phyloP scores from a whole-genome alignment of 768 basidiomycete species.

The Podaxis pistillaris region DNA sequence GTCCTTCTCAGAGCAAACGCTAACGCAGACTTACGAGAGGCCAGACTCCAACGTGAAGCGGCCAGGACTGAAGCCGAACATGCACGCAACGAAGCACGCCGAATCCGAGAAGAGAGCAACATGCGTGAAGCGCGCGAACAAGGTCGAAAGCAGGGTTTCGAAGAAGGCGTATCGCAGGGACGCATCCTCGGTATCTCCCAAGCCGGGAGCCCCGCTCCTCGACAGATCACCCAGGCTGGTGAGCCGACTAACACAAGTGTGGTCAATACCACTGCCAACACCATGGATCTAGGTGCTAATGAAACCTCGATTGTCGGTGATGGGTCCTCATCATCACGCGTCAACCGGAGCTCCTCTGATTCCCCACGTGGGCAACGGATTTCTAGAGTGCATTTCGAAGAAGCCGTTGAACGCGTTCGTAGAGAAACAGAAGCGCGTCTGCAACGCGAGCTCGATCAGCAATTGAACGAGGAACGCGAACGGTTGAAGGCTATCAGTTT shows the following conservation, averaged over 20 bases:
- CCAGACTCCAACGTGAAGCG: background rate
- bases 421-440: background rate
- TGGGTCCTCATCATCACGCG: background rate
- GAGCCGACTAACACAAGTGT: background rate
- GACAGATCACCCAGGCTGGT: background rate
- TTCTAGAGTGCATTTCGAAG: background rate
- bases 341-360: background rate
- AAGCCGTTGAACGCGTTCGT: background rate
- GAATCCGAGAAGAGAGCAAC: background rate
- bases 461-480: background rate
- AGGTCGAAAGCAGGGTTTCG: constrained; percentile 9
- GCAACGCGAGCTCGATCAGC: constrained; percentile 4
- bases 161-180: constrained; percentile 3
- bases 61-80: background rate
- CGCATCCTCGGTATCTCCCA: constrained; percentile 1
- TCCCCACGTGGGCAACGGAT: background rate
- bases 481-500: background rate
- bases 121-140: constrained; percentile 10
- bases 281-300: background rate
- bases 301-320: background rate
- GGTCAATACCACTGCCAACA: background rate
- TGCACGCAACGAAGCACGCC: background rate
- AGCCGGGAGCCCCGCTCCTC: background rate
- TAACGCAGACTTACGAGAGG: background rate
- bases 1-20: background rate